Evolutionary conservation across 179 eudicot species (phyloP).

Genomic region (Pouteria campechiana): DNA sequence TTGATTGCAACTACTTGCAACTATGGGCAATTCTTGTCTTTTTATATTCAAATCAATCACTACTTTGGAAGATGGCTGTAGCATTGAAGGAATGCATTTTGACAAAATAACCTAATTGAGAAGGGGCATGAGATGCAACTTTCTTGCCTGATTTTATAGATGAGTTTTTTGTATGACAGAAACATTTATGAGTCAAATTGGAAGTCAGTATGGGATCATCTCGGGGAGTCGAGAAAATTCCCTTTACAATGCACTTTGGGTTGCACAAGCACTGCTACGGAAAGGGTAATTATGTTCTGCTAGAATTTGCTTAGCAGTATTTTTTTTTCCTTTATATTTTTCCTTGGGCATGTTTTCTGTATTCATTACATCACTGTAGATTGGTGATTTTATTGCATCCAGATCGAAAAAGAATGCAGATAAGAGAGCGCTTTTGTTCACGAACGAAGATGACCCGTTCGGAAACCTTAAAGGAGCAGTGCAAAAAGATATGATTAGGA

Average conservation of each 20-base stretch:
- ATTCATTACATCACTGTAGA: neutral
- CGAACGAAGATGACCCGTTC: slow-evolving; percentile 98
- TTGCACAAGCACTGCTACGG: slow-evolving; percentile 83
- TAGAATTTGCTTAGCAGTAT: neutral
- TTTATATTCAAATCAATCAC: too few species aligned
- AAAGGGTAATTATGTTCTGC: slow-evolving; percentile 51
- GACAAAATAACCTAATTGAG: too few species aligned
- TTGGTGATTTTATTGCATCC: slow-evolving; percentile 5
- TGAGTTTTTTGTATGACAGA: slow-evolving; percentile 43
- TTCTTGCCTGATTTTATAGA: too few species aligned
- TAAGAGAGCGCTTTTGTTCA: slow-evolving; percentile 71
- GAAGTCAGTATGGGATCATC: slow-evolving; percentile 76
- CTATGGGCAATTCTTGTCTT: too few species aligned
- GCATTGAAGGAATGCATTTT: too few species aligned
- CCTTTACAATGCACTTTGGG: slow-evolving; percentile 93
- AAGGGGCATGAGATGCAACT: too few species aligned
- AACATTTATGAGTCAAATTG: slow-evolving; percentile 58
- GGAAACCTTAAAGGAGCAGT: slow-evolving; percentile 69
- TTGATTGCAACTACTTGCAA: too few species aligned
- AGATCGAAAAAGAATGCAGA: slow-evolving; percentile 85
- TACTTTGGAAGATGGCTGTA: too few species aligned
- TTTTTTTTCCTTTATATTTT: neutral
- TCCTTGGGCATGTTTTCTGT: neutral
- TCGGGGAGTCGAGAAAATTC: slow-evolving; percentile 84
- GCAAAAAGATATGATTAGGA: slow-evolving; percentile 83